These are phyloP conservation scores for Metschnikowia picachoensis DNA, from an alignment of 805 yeast genomes.

Conservation along the genomic window DNA sequence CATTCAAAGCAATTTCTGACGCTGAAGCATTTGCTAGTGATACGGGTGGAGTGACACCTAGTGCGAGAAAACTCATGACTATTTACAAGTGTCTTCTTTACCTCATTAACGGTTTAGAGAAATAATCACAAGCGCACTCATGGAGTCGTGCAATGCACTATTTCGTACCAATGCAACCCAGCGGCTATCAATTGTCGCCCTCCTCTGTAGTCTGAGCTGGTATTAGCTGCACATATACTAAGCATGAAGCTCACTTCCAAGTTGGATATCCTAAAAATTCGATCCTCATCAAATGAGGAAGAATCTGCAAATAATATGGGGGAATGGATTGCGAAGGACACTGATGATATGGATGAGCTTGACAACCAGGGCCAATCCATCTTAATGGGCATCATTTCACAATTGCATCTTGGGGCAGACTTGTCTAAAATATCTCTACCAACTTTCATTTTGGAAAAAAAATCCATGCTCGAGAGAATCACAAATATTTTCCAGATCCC, in stretches of 20 bases:
- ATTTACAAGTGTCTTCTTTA: not conserved
- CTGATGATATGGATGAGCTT: conserved; percentile 77
- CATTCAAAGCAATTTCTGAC: conserved; percentile 72
- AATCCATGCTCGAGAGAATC: conserved; percentile 93
- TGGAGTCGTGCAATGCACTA: too few relatives aligned
- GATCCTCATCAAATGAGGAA: too few relatives aligned
- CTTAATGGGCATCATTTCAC: conserved; percentile 81
- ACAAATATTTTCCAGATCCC: conserved; percentile 86
- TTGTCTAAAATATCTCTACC: conserved; percentile 89
- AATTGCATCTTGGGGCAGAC: conserved; percentile 89
- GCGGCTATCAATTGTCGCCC: too few relatives aligned
- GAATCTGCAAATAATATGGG: too few relatives aligned
- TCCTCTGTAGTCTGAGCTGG: too few relatives aligned
- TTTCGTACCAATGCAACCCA: too few relatives aligned
- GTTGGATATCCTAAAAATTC: too few relatives aligned
- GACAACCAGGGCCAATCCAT: conserved; percentile 89
- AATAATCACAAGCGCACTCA: too few relatives aligned
- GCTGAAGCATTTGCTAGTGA: conserved; percentile 83
- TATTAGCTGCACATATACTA: too few relatives aligned
- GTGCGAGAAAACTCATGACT: conserved; percentile 18
- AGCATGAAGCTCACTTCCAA: too few relatives aligned
- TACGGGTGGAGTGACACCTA: conserved; percentile 80
- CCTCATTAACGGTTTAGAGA: too few relatives aligned
- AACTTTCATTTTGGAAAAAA: conserved; percentile 90
- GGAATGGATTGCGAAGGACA: not conserved